phyloP scores from a whole-genome alignment of 805 yeast genomes.

The Yamadazyma takamatsuzukensis region DNA sequence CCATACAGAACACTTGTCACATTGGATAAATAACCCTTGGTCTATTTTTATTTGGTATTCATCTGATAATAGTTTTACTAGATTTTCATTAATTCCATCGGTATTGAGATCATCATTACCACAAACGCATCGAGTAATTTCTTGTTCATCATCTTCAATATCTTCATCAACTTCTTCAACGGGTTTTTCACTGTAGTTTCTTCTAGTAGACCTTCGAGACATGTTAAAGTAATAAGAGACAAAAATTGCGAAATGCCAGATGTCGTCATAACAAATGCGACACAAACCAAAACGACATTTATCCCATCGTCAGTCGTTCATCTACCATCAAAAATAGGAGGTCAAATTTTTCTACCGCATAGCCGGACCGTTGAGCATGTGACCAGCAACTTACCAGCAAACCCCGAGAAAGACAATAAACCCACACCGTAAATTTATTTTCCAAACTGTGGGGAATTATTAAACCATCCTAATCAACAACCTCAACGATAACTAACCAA shows the following conservation, averaged over 20 bases:
- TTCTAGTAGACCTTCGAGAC: slow-evolving; percentile 14
- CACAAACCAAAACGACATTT: too few relatives aligned
- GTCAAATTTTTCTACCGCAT: too few relatives aligned
- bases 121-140: slow-evolving; percentile 42
- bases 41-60: slow-evolving; percentile 41
- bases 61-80: slow-evolving; percentile 21
- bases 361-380: too few relatives aligned
- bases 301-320: too few relatives aligned
- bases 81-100: slow-evolving; percentile 19
- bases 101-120: slow-evolving; percentile 35
- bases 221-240: slow-evolving; percentile 1
- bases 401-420: too few relatives aligned
- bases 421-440: too few relatives aligned
- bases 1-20: slow-evolving; percentile 94
- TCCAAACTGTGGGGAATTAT: too few relatives aligned
- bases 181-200: slow-evolving; percentile 7
- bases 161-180: slow-evolving; percentile 14
- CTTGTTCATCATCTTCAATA: slow-evolving; percentile 33
- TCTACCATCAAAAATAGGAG: too few relatives aligned
- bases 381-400: too few relatives aligned
- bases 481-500: too few relatives aligned
- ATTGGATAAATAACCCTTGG: slow-evolving; percentile 70
- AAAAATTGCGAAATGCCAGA: too few relatives aligned
- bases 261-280: too few relatives aligned
- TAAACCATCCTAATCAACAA: background rate